Percentiles rank a stretch among this genome's conserved stretches.
These are phyloP conservation scores for Pisolithus tinctorius DNA, from an alignment of 768 basidiomycete genomes.

Conservation along the genomic window DNA sequence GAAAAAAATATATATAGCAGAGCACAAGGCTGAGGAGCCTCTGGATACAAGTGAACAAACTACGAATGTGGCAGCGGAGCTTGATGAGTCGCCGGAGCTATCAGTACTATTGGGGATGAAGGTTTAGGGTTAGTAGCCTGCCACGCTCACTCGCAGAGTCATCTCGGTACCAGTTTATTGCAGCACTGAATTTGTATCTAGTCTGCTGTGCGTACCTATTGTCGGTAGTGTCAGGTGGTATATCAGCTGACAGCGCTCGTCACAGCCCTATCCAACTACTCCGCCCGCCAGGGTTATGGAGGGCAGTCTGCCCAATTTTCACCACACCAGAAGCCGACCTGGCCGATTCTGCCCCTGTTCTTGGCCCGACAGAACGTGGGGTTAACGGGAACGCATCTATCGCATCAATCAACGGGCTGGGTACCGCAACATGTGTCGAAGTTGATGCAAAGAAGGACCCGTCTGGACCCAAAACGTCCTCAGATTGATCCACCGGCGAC, in stretches of 20 bases:
- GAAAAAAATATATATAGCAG: too few relatives aligned
- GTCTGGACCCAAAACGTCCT: constrained; percentile 12
- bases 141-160: too few relatives aligned
- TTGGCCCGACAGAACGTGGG: constrained; percentile 9
- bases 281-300: constrained; percentile 88
- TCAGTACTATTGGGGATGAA: too few relatives aligned
- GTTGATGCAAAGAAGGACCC: constrained; percentile 21
- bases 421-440: constrained; percentile 26
- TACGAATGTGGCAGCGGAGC: too few relatives aligned
- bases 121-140: too few relatives aligned
- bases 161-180: too few relatives aligned
- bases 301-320: constrained; percentile 89
- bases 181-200: too few relatives aligned
- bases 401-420: constrained; percentile 72
- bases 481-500: constrained; percentile 12
- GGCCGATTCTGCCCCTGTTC: constrained; percentile 5
- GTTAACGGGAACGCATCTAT: constrained; percentile 35
- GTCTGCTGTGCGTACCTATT: too few relatives aligned
- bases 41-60: too few relatives aligned
- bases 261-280: constrained; percentile 91
- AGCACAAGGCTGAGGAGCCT: too few relatives aligned
- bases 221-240: too few relatives aligned
- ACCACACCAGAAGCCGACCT: constrained; percentile 41
- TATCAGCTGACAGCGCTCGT: constrained; percentile 1
- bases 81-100: too few relatives aligned